Evolutionary conservation across 495 filamentous ascomycete genomes (phyloP).

Genomic region (Talaromyces adpressus): DNA sequence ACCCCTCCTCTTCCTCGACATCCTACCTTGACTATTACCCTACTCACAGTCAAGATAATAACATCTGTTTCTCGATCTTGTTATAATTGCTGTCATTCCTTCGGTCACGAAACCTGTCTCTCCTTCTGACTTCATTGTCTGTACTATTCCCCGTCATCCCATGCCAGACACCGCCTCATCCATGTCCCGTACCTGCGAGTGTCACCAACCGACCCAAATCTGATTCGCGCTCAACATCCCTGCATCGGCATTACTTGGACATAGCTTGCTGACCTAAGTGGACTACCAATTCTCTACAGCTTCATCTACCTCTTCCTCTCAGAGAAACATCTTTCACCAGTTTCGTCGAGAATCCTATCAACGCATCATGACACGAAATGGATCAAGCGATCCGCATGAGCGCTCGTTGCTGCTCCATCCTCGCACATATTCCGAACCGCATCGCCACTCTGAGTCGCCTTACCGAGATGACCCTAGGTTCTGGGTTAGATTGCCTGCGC

Average conservation of each 20-base stretch:
- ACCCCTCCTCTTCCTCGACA: background rate
- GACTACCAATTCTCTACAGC: background rate
- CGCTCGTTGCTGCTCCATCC: slow-evolving; percentile 23
- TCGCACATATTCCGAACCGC: slow-evolving; percentile 9
- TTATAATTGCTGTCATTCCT: background rate
- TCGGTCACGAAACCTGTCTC: background rate
- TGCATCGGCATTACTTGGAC: background rate
- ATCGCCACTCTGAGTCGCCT: slow-evolving; percentile 15
- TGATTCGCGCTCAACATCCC: background rate
- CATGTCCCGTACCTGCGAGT: background rate
- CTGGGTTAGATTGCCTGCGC: slow-evolving; percentile 52
- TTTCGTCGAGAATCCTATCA: background rate
- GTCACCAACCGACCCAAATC: background rate
- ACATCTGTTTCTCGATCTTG: background rate
- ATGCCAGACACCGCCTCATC: background rate
- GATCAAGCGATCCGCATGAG: slow-evolving; percentile 23
- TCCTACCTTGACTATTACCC: background rate
- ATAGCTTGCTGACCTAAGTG: background rate
- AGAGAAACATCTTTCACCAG: slow-evolving; percentile 1
- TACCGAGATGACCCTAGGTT: slow-evolving; percentile 28
- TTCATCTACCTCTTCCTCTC: background rate
- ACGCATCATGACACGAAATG: slow-evolving; percentile 17
- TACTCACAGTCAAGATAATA: background rate
- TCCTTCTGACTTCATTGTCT: background rate
- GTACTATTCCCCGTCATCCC: background rate